Evolutionary conservation across 2,329 filamentous ascomycete genomes (phyloP).

Genomic region (Calonectria leucothoes): DNA sequence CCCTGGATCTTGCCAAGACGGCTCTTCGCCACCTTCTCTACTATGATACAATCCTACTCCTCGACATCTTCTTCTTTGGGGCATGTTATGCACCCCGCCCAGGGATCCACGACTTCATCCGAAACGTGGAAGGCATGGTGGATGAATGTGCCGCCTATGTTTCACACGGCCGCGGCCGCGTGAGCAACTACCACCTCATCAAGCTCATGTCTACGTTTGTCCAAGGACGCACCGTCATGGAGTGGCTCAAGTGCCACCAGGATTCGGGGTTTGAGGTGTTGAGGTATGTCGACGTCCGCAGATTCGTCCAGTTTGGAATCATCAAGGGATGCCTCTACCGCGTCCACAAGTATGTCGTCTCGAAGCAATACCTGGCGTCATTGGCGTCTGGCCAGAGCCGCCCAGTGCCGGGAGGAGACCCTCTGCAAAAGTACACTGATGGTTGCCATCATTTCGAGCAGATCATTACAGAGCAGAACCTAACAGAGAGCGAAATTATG

Average conservation of each 20-base stretch:
- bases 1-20: conserved; percentile 85
- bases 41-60: conserved; percentile 89
- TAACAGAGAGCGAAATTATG: conserved; percentile 78
- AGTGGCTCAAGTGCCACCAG: conserved; percentile 85
- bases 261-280: conserved; percentile 74
- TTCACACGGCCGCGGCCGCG: conserved; percentile 58
- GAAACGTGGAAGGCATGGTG: conserved; percentile 78
- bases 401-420: conserved; percentile 55
- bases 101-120: conserved; percentile 82
- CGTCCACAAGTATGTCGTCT: conserved; percentile 90
- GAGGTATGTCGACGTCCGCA: conserved; percentile 84
- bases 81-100: conserved; percentile 88
- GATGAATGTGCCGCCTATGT: conserved; percentile 92
- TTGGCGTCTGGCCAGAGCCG: conserved; percentile 66
- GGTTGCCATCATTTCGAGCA: conserved; percentile 84
- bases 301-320: conserved; percentile 94
- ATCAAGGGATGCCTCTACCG: conserved; percentile 96
- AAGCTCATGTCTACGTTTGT: conserved; percentile 88
- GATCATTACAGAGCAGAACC: conserved; percentile 80
- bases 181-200: conserved; percentile 75
- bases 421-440: conserved; percentile 76
- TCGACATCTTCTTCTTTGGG: conserved; percentile 95
- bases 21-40: conserved; percentile 91
- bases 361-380: conserved; percentile 69
- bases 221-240: conserved; percentile 84